phyloP scores from a whole-genome alignment of 2,329 filamentous ascomycete species.

The Samsoniella hepiali region DNA sequence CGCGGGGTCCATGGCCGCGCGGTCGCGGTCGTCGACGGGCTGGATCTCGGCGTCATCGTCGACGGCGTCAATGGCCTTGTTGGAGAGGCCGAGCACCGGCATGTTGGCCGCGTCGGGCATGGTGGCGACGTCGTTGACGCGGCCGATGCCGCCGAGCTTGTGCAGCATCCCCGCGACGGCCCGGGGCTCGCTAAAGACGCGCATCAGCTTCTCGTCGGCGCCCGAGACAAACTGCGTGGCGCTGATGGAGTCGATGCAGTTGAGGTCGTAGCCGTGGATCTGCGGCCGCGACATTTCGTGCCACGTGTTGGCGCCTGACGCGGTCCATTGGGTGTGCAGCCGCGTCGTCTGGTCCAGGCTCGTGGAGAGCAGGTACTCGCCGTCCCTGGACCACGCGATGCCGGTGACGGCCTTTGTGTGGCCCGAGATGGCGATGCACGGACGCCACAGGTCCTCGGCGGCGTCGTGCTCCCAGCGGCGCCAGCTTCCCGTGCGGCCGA shows the following conservation, averaged over 20 bases:
- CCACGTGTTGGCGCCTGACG: constrained; percentile 59
- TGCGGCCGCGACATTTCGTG: constrained; percentile 94
- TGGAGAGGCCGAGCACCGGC: constrained; percentile 90
- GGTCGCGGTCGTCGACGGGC: constrained; percentile 45
- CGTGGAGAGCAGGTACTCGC: constrained; percentile 83
- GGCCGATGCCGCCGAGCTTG: constrained; percentile 60
- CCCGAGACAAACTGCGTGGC: constrained; percentile 82
- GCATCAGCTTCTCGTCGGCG: constrained; percentile 95
- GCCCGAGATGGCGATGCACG: constrained; percentile 73
- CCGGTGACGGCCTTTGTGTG: constrained; percentile 80
- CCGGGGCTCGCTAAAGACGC: constrained; percentile 87
- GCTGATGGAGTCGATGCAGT: constrained; percentile 80
- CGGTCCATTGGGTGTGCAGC: constrained; percentile 76
- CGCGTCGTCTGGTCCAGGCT: constrained; percentile 90
- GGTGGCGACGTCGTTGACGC: constrained; percentile 32
- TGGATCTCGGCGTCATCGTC: constrained; percentile 48
- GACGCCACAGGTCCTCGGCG: constrained; percentile 67
- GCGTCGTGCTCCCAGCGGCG: constrained; percentile 71
- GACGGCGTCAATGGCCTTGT: constrained; percentile 75
- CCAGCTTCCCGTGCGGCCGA: constrained; percentile 93
- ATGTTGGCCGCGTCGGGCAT: constrained; percentile 91
- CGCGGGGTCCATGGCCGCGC: constrained; percentile 53
- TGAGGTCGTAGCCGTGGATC: constrained; percentile 97
- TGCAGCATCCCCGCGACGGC: constrained; percentile 73
- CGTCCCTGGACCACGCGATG: constrained; percentile 77